These are phyloP conservation scores for Xylariomycetidae sp. DNA, from an alignment of 2,329 filamentous ascomycete genomes.

Conservation along the genomic window DNA sequence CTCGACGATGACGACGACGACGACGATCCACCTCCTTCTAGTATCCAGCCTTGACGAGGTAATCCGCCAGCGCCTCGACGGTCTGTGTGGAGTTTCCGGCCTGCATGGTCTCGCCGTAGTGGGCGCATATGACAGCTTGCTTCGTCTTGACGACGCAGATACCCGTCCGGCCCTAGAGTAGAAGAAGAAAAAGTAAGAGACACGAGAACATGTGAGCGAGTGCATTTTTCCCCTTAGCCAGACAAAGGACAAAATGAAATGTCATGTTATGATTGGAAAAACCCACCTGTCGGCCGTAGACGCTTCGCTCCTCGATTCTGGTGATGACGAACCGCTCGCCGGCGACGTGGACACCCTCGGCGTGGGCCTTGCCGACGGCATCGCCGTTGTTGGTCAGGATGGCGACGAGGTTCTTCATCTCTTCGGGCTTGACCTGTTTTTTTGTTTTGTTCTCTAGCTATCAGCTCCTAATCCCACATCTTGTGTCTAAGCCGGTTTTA, in stretches of 20 bases:
- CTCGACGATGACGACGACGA: no score
- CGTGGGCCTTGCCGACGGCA: constrained; percentile 61
- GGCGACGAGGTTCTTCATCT: constrained; percentile 54
- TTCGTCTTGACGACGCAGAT: constrained; percentile 80
- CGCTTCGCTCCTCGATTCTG: constrained; percentile 68
- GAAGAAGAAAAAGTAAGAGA: constrained; percentile 1
- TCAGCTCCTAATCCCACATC: no score
- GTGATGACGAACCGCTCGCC: constrained; percentile 76
- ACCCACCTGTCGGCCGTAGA: constrained; percentile 82
- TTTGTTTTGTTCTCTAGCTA: constrained; percentile 4
- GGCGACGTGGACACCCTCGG: constrained; percentile 69
- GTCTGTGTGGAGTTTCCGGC: constrained; percentile 73
- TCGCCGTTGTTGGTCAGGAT: constrained; percentile 42
- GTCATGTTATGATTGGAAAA: no score
- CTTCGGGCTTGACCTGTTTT: constrained; percentile 48
- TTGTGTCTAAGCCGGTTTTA: no score
- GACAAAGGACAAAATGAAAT: background rate
- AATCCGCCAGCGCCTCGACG: constrained; percentile 81
- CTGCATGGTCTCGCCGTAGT: constrained; percentile 72
- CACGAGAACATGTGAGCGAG: background rate
- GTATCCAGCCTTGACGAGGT: constrained; percentile 75
- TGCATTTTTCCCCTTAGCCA: background rate
- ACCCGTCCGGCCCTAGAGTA: constrained; percentile 65
- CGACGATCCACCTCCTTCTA: constrained; percentile 51
- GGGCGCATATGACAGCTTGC: constrained; percentile 82